These are phyloP conservation scores for Paramyrothecium sp. DNA, from an alignment of 2,329 filamentous ascomycete species.

Conservation along the genomic window DNA sequence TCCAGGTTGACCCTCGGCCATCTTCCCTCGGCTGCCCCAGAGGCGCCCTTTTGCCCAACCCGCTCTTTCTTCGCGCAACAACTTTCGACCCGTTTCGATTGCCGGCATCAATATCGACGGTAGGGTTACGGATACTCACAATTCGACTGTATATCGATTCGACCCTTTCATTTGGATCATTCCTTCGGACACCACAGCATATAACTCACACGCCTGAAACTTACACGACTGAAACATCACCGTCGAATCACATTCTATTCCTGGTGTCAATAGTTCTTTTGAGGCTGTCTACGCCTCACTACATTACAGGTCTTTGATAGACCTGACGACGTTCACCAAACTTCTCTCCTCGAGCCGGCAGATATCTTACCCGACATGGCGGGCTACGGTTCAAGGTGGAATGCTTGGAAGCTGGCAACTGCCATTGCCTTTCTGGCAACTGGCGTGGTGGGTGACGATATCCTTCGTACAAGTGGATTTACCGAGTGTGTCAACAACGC, in stretches of 20 bases:
- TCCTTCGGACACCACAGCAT: not conserved
- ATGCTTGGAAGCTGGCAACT: slow-evolving; percentile 28
- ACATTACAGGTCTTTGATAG: no score
- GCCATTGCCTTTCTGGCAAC: slow-evolving; percentile 33
- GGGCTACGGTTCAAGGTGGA: slow-evolving; percentile 25
- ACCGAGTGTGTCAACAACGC: slow-evolving; percentile 59
- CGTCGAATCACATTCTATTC: no score
- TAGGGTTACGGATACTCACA: no score
- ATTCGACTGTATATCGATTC: no score
- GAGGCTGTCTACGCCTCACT: no score
- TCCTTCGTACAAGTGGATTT: slow-evolving; percentile 81
- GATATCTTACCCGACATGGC: slow-evolving; percentile 22
- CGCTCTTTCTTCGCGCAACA: not conserved
- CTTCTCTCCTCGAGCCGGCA: slow-evolving; percentile 2
- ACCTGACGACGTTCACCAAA: not conserved
- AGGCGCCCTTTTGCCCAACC: slow-evolving; percentile 1
- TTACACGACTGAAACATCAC: no score
- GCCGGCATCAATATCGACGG: no score
- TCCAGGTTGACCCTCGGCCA: slow-evolving; percentile 59
- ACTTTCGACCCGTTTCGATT: not conserved
- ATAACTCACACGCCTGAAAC: no score
- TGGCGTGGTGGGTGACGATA: slow-evolving; percentile 61
- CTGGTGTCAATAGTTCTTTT: no score
- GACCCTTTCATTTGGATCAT: not conserved
- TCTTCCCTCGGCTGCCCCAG: slow-evolving; percentile 24